Conservation (phyloP, 2,329 filamentous ascomycete species). For the Aspergillus niger region DNA sequence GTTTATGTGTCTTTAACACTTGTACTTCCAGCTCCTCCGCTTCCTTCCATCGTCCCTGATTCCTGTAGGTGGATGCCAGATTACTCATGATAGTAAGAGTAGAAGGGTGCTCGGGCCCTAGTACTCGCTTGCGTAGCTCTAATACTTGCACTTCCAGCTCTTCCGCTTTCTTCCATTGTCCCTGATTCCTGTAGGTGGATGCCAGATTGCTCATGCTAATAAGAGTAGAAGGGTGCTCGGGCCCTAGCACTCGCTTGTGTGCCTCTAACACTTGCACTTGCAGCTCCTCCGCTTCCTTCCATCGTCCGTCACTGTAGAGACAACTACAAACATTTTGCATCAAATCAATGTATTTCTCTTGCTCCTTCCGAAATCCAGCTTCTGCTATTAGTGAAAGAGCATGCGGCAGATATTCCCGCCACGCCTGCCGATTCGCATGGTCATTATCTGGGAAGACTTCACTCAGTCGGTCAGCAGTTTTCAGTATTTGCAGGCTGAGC, state of each 20-base stretch:
- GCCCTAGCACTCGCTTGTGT: background rate
- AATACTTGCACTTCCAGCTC: background rate
- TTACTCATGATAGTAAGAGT: background rate
- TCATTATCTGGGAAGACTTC: conserved; percentile 15
- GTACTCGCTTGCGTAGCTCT: background rate
- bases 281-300: background rate
- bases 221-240: background rate
- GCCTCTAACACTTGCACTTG: background rate
- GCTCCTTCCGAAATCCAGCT: background rate
- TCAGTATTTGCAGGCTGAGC: background rate
- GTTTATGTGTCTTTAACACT: background rate
- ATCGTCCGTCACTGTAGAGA: background rate
- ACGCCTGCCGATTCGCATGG: conserved; percentile 8
- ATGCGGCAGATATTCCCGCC: conserved; percentile 4
- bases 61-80: background rate
- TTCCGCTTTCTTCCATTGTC: background rate
- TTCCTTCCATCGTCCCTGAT: background rate
- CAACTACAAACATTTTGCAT: background rate
- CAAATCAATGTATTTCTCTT: background rate
- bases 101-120: background rate
- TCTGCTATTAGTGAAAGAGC: background rate
- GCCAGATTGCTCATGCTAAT: background rate
- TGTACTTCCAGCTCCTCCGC: background rate
- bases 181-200: background rate
- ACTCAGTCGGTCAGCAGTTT: conserved; percentile 10